phyloP scores from a whole-genome alignment of 345 rosid species.

The Eucalyptus erythrocorys region DNA sequence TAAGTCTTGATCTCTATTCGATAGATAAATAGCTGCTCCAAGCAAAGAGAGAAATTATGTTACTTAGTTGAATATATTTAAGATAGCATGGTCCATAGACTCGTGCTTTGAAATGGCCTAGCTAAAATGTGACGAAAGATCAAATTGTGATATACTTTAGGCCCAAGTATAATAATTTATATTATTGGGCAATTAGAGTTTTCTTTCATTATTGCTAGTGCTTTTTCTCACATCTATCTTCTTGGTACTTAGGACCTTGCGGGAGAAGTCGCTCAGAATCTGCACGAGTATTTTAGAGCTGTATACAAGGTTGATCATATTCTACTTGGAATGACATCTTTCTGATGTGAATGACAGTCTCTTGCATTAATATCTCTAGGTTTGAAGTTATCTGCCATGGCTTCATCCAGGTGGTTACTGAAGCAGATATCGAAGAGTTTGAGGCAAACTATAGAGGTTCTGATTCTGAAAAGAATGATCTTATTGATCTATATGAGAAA shows the following conservation, averaged over 20 bases:
- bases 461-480: slow-evolving; percentile 81
- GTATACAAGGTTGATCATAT: slow-evolving; percentile 32
- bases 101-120: not conserved
- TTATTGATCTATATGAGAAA: slow-evolving; percentile 56
- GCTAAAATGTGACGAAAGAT: not conserved
- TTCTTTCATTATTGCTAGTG: not conserved
- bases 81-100: not conserved
- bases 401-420: slow-evolving; percentile 32
- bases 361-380: not conserved
- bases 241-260: slow-evolving; percentile 49
- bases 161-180: not conserved
- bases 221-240: not conserved
- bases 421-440: slow-evolving; percentile 82
- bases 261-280: slow-evolving; percentile 61
- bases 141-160: not conserved
- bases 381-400: not conserved
- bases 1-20: not conserved
- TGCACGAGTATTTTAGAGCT: slow-evolving; percentile 59
- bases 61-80: not conserved
- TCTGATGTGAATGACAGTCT: not conserved
- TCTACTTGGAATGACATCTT: not conserved
- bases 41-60: not conserved
- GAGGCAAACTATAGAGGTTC: slow-evolving; percentile 87
- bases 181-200: not conserved
- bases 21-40: not conserved